Conservation (phyloP, 2,329 filamentous ascomycete genomes). For the Elsinoe necatrix region DNA sequence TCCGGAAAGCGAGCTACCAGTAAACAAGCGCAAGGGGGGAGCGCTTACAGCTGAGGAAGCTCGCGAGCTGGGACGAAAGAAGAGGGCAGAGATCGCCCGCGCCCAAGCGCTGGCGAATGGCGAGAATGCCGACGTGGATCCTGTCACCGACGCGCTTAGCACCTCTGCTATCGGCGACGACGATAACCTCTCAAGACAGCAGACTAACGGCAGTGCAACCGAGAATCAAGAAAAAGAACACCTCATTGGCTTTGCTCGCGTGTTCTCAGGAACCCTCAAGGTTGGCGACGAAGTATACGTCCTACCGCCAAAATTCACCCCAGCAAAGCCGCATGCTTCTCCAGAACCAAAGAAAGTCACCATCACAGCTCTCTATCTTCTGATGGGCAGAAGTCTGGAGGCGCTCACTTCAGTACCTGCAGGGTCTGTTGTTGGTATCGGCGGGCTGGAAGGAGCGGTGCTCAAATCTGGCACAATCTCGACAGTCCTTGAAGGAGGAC, state of each 20-base stretch:
- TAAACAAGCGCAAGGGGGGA: conserved; percentile 68
- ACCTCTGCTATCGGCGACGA: conserved; percentile 51
- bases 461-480: conserved; percentile 92
- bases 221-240: conserved; percentile 62
- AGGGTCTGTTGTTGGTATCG: conserved; percentile 91
- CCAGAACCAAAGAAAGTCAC: conserved; percentile 75
- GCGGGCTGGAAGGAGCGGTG: conserved; percentile 84
- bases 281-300: conserved; percentile 90
- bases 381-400: conserved; percentile 90
- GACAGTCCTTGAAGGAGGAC: conserved; percentile 73
- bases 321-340: conserved; percentile 60
- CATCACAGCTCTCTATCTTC: conserved; percentile 80
- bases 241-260: conserved; percentile 85
- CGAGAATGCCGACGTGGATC: conserved; percentile 43
- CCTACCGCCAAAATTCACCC: conserved; percentile 85
- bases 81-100: conserved; percentile 77
- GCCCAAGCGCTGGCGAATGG: conserved; percentile 55
- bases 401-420: conserved; percentile 76
- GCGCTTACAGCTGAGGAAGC: conserved; percentile 82
- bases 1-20: conserved; percentile 80
- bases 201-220: conserved; percentile 33
- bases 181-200: conserved; percentile 20
- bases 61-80: conserved; percentile 74
- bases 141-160: conserved; percentile 53
- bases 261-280: conserved; percentile 82